Evolutionary conservation across 805 yeast species (phyloP), one percentile per base, ranked within the genome.

Genomic region (Candida golubevii): DNA sequence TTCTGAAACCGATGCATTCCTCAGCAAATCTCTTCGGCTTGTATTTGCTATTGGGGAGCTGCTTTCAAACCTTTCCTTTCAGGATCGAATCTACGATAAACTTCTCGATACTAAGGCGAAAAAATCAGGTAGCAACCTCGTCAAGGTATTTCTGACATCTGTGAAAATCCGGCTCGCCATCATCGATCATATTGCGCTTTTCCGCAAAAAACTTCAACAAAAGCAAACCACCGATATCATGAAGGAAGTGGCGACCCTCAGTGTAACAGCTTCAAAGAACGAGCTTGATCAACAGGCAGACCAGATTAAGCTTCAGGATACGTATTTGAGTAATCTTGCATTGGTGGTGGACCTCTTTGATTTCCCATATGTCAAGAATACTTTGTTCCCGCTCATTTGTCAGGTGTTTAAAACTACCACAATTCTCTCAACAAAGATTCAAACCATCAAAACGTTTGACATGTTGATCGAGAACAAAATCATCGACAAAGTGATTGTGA

Each of bases 371-470:
- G 73, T 89, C 45, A 88, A 91, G 53, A 83, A 80, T 53, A 78
- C 79, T 29, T 67, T 89, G n/a, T 79, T 86, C 60, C 95, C 96
- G 2, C 66, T 80, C 36, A 69, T 88, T 13, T 77, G 88, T 36
- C 75, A 74, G 36, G 75, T 88, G 7, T 93, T 91, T 64, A 78
- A 88, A 33, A 84, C 88, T 36, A 93, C 99, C 1, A 87, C 90
- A 0, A 80, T 93, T 27, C 69, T 90, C 30, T 80, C 85, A 6
- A 85, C 93, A 26, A 91, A 93, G 57, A 68, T 84, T 13, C 73
- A 79, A 12, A 78, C 93, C 2, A 71, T 88, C 18, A 66, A 72
- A 14, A 73, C 86, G 1, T 81, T 89, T 54, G 72, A 77, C 11
- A 57, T 67, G 38, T 64, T 89, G 55, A 75, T 86, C 13, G 75